A percentile compares a stretch with the other conserved stretches of the same genome.
phyloP scores from a whole-genome alignment of 257 asterid species.

The Solanum stenotomum region DNA sequence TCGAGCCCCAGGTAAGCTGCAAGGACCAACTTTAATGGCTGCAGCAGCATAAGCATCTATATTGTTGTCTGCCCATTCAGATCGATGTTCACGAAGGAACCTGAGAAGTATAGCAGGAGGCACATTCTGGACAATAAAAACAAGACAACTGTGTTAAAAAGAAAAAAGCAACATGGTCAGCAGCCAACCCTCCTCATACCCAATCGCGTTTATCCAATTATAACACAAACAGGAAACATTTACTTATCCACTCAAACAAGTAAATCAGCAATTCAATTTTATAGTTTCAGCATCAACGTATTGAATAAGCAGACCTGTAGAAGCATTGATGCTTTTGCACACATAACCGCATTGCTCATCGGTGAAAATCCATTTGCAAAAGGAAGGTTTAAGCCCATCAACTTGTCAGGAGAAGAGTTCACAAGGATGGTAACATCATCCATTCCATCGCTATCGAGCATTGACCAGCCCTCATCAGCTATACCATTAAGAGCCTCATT shows the following conservation, averaged over 20 bases:
- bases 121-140: constrained; percentile 48
- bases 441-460: constrained; percentile 60
- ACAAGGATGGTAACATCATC: constrained; percentile 75
- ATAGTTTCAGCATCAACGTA: background rate
- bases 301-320: constrained; percentile 42
- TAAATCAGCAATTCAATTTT: background rate
- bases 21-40: constrained; percentile 63
- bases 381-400: constrained; percentile 65
- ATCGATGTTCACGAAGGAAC: constrained; percentile 80
- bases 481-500: constrained; percentile 84
- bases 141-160: background rate
- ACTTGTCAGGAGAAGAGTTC: constrained; percentile 70
- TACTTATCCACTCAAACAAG: background rate
- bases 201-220: background rate
- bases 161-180: background rate
- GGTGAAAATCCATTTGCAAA: constrained; percentile 57
- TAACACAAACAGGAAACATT: background rate
- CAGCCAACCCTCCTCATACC: background rate
- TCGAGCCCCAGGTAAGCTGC: constrained; percentile 48
- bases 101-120: constrained; percentile 84
- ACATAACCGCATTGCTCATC: constrained; percentile 54
- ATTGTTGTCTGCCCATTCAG: constrained; percentile 90
- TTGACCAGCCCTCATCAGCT: constrained; percentile 78
- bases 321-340: constrained; percentile 93
- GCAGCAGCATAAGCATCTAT: constrained; percentile 78